Conservation (phyloP, 768 basidiomycete species). For the Lactarius deliciosus region DNA sequence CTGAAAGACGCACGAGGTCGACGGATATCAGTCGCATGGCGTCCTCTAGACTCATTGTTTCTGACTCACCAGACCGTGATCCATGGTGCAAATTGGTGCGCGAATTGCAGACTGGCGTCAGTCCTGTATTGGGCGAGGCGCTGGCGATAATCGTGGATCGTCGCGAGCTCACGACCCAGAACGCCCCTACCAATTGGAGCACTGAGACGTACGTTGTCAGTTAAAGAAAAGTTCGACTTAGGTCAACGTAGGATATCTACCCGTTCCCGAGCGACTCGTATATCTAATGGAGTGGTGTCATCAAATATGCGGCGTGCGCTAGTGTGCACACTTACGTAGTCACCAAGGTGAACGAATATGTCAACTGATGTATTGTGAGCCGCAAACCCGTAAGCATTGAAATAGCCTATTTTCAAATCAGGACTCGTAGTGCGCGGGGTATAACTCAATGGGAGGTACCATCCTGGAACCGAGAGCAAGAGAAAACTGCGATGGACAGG, state of each 20-base stretch:
- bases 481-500: conserved; percentile 56
- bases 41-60: background rate
- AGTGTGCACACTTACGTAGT: conserved; percentile 46
- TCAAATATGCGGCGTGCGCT: background rate
- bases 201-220: conserved; percentile 32
- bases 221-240: background rate
- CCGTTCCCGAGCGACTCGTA: conserved; percentile 47
- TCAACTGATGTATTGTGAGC: conserved; percentile 53
- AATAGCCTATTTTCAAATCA: conserved; percentile 43
- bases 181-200: conserved; percentile 49
- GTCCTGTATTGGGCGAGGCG: conserved; percentile 53
- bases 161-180: conserved; percentile 54
- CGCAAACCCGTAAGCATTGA: conserved; percentile 60
- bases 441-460: conserved; percentile 35
- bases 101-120: conserved; percentile 47
- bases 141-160: conserved; percentile 55
- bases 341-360: conserved; percentile 57
- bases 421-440: background rate
- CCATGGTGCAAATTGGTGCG: conserved; percentile 54
- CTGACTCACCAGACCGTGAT: conserved; percentile 50
- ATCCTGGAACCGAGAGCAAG: conserved; percentile 54
- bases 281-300: conserved; percentile 37
- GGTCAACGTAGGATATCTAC: conserved; percentile 23
- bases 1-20: background rate
- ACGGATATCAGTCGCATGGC: background rate